Evolutionary conservation across 345 rosid species (phyloP).

Genomic region (Rhodamnia rubescens): DNA sequence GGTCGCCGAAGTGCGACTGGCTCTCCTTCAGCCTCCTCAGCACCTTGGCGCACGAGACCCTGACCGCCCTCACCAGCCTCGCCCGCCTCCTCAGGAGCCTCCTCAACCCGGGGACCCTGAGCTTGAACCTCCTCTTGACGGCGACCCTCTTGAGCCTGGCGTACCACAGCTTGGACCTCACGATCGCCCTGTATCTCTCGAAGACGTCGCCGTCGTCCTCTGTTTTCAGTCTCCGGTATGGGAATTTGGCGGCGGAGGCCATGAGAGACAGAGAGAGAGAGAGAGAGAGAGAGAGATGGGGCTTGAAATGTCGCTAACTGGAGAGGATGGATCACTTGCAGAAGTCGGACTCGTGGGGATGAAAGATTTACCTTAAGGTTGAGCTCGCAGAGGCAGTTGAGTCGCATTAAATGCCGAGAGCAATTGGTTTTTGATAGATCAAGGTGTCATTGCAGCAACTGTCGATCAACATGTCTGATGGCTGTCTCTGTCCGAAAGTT

Average conservation of each 20-base stretch:
- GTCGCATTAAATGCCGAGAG: background rate
- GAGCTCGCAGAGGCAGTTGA: background rate
- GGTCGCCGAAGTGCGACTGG: slow-evolving; percentile 9
- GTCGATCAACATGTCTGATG: background rate
- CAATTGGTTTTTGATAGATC: background rate
- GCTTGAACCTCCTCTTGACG: slow-evolving; percentile 37
- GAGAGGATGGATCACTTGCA: background rate
- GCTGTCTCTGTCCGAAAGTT: background rate
- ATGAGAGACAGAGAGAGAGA: background rate
- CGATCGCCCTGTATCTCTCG: background rate
- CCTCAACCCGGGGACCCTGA: slow-evolving; percentile 27
- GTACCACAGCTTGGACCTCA: slow-evolving; percentile 6
- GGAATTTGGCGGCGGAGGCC: slow-evolving; percentile 5
- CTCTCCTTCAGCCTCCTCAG: slow-evolving; percentile 12
- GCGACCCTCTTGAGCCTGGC: slow-evolving; percentile 28
- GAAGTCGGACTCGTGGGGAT: background rate
- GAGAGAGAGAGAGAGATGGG: background rate
- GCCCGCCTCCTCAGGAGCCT: slow-evolving; percentile 7
- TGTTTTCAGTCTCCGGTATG: slow-evolving; percentile 28
- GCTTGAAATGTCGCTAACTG: background rate
- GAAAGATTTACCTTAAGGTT: too few relatives aligned
- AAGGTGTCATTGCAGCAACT: background rate
- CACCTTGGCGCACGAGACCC: slow-evolving; percentile 3
- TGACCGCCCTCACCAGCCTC: background rate
- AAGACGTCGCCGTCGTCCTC: background rate